phyloP scores from a whole-genome alignment of 2,329 filamentous ascomycete species.

The Diaporthe sp. region DNA sequence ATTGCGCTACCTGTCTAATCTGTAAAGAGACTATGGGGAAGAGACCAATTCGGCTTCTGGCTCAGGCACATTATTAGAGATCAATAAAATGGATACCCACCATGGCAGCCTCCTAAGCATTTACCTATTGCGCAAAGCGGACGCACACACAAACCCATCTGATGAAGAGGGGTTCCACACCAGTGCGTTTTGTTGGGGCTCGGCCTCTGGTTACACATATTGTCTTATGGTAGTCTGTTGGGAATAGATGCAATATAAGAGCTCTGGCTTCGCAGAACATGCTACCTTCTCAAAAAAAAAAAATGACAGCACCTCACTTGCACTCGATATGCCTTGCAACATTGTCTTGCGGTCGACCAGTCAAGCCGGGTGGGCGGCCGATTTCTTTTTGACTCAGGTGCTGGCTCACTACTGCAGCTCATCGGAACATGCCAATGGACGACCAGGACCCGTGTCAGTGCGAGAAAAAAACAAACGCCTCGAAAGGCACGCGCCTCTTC shows the following conservation, averaged over 20 bases:
- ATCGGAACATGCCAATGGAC: neutral
- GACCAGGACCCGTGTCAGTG: neutral
- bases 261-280: neutral
- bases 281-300: neutral
- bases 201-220: neutral
- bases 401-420: neutral
- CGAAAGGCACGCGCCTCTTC: neutral
- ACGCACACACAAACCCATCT: too few species aligned
- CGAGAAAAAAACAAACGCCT: neutral
- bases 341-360: neutral
- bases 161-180: slow-evolving; percentile 13
- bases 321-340: neutral
- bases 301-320: neutral
- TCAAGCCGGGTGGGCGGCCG: neutral
- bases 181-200: slow-evolving; percentile 16
- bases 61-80: neutral
- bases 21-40: neutral
- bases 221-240: neutral
- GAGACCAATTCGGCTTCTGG: neutral
- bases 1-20: neutral
- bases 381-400: slow-evolving; percentile 13
- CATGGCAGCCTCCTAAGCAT: neutral
- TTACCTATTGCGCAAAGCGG: neutral
- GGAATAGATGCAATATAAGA: slow-evolving; percentile 10
- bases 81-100: neutral